Percentiles rank a stretch among this genome's conserved stretches.
Conservation (phyloP, 805 yeast species). For the Saccharomyces eubayanus region DNA sequence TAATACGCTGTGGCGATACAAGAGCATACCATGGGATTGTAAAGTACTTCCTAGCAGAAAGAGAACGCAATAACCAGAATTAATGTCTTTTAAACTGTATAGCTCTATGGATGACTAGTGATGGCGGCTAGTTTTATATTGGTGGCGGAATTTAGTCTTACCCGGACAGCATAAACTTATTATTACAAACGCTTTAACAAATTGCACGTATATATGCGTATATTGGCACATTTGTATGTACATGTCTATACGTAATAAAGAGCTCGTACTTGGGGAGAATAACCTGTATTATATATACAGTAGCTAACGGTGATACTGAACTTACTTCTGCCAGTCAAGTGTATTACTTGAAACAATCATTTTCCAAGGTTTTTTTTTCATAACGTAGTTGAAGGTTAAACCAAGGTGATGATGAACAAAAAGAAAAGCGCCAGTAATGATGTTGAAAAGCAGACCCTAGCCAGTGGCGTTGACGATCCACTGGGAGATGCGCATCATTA, state of each 20-base stretch:
- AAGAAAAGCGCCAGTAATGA: background rate
- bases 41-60: constrained; percentile 29
- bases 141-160: background rate
- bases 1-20: constrained; percentile 41
- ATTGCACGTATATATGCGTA: background rate
- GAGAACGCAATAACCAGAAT: background rate
- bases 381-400: background rate
- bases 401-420: background rate
- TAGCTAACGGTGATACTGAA: background rate
- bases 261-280: background rate
- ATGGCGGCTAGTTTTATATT: background rate
- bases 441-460: background rate
- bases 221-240: background rate
- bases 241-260: background rate
- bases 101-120: background rate
- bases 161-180: background rate
- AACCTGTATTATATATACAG: background rate
- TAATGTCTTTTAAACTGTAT: background rate
- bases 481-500: background rate
- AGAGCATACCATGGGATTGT: constrained; percentile 38
- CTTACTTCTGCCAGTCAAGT: background rate
- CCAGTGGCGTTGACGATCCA: background rate
- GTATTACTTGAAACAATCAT: background rate
- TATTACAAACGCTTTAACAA: background rate
- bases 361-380: background rate